Evolutionary conservation across 495 filamentous ascomycete genomes (phyloP).

Genomic region (Aspergillus panamensis): DNA sequence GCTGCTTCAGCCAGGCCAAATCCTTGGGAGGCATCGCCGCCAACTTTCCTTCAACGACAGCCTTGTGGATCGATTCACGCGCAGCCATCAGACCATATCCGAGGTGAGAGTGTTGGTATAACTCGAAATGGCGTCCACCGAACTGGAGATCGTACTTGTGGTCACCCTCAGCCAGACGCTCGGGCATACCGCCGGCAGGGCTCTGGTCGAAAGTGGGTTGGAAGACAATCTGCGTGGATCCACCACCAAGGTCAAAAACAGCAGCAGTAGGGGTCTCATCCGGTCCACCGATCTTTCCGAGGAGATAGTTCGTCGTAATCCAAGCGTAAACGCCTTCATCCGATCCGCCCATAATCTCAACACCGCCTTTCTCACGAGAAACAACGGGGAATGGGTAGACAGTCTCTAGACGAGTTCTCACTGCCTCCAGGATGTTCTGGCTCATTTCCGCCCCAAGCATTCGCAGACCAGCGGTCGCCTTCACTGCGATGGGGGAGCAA

Average conservation of each 20-base stretch:
- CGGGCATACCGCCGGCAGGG: constrained; percentile 78
- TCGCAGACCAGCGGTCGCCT: constrained; percentile 91
- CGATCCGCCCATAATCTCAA: constrained; percentile 92
- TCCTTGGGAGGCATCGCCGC: constrained; percentile 42
- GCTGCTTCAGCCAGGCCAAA: constrained; percentile 54
- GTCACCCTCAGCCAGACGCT: constrained; percentile 79
- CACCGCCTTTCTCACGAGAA: constrained; percentile 74
- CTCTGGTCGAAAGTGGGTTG: constrained; percentile 85
- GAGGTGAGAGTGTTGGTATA: constrained; percentile 99
- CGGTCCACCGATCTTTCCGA: constrained; percentile 93
- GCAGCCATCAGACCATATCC: constrained; percentile 96
- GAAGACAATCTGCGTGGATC: constrained; percentile 97
- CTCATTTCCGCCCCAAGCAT: constrained; percentile 79
- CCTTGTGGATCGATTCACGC: constrained; percentile 75
- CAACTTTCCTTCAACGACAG: constrained; percentile 59
- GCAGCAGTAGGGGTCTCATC: constrained; percentile 88
- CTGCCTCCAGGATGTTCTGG: constrained; percentile 77
- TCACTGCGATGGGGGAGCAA: constrained; percentile 90
- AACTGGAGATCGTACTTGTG: constrained; percentile 94
- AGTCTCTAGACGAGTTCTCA: constrained; percentile 79
- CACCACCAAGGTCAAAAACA: constrained; percentile 92
- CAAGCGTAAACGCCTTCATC: constrained; percentile 98
- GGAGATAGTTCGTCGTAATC: constrained; percentile 97
- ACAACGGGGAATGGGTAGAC: constrained; percentile 92
- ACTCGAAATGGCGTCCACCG: constrained; percentile 81